Conservation (phyloP, 2,329 filamentous ascomycete genomes). For the Hymenoscyphus infarciens region DNA sequence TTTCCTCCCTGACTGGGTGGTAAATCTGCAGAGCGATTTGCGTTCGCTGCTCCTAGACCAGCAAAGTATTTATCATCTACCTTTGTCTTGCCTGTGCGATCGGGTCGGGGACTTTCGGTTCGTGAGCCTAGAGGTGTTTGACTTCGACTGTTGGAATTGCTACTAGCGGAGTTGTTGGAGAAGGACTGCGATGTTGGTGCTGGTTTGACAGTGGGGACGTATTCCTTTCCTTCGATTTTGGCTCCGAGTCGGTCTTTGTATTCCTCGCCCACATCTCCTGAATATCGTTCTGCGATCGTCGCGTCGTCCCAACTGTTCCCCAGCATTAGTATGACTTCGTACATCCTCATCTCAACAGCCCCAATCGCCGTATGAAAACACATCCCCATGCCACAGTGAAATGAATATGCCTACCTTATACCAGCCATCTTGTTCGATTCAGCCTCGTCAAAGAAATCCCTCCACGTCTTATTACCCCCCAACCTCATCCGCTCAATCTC, state of each 20-base stretch:
- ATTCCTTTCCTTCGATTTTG: conserved; percentile 85
- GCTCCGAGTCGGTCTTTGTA: conserved; percentile 87
- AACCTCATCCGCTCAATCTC: conserved; percentile 93
- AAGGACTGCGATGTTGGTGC: conserved; percentile 26
- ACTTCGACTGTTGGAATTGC: conserved; percentile 28
- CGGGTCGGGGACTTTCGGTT: conserved; percentile 31
- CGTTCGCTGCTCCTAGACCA: conserved; percentile 78
- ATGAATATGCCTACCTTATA: conserved; percentile 38
- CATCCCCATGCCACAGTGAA: background rate
- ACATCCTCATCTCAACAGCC: background rate
- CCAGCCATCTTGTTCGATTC: conserved; percentile 63
- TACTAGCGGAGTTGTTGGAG: conserved; percentile 21
- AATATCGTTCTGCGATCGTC: conserved; percentile 86
- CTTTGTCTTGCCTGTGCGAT: conserved; percentile 47
- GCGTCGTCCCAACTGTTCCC: conserved; percentile 63
- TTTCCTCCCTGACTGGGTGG: conserved; percentile 91
- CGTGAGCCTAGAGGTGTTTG: conserved; percentile 30
- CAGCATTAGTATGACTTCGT: background rate
- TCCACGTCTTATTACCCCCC: conserved; percentile 86
- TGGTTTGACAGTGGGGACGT: conserved; percentile 67
- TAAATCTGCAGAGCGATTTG: conserved; percentile 66
- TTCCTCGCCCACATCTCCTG: conserved; percentile 86
- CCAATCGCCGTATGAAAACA: background rate
- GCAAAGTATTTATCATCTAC: conserved; percentile 90
- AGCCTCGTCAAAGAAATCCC: conserved; percentile 77